Evolutionary conservation across 169 alveolate species (phyloP).

Genomic region (Plasmodium gonderi): DNA sequence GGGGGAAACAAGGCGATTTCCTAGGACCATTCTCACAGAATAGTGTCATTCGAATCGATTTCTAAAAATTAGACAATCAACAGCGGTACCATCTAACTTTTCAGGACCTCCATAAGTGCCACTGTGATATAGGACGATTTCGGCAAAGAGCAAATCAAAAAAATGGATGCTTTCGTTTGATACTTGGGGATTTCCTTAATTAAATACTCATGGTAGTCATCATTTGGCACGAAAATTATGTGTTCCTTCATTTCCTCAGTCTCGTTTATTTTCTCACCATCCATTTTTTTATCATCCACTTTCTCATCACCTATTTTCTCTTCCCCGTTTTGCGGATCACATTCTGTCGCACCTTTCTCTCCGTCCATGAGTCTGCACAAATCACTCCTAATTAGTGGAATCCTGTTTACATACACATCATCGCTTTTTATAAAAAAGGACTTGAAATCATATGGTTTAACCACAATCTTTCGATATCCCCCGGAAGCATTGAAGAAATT

Average conservation of each 20-base stretch:
- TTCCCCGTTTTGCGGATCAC: neutral
- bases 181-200: conserved; percentile 60
- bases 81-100: conserved; percentile 10
- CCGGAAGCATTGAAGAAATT: conserved; percentile 83
- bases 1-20: no score
- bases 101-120: conserved; percentile 78
- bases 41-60: no score
- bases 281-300: neutral
- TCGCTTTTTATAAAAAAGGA: conserved; percentile 81
- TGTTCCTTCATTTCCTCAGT: conserved; percentile 7
- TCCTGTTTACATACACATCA: conserved; percentile 76
- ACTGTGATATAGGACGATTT: conserved; percentile 81
- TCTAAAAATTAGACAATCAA: no score
- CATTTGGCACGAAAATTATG: neutral
- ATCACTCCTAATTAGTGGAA: conserved; percentile 71
- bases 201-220: conserved; percentile 43
- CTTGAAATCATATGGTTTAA: conserved; percentile 82
- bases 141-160: conserved; percentile 78
- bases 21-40: no score
- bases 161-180: conserved; percentile 43
- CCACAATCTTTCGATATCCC: conserved; percentile 87
- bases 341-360: neutral
- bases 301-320: neutral
- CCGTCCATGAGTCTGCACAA: neutral
- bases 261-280: neutral